phyloP scores from a whole-genome alignment of 306 rosid genomes.

The Psophocarpus tetragonolobus region DNA sequence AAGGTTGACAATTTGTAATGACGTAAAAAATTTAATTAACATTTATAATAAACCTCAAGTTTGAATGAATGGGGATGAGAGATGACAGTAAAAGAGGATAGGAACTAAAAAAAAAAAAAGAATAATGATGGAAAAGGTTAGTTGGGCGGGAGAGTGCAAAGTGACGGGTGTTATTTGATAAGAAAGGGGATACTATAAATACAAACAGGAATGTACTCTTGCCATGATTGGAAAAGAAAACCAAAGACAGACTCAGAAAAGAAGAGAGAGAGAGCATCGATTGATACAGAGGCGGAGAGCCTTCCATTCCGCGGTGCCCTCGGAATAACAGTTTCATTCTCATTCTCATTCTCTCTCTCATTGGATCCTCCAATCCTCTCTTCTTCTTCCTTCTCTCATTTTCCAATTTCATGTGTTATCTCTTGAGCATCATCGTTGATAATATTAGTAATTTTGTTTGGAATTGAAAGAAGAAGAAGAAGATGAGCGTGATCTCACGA shows the following conservation, averaged over 20 bases:
- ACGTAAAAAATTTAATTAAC: too few relatives aligned
- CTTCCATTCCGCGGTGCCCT: neutral
- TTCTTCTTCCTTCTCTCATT: conserved; percentile 8
- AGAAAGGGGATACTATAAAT: neutral
- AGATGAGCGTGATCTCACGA: conserved; percentile 71
- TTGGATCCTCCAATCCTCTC: neutral
- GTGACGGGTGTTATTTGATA: too few relatives aligned
- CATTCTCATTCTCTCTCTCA: neutral
- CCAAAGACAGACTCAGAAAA: neutral
- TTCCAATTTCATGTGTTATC: neutral
- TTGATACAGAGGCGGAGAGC: neutral
- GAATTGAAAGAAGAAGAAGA: neutral
- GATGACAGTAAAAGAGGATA: too few relatives aligned
- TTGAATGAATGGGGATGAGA: too few relatives aligned
- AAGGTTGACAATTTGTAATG: too few relatives aligned
- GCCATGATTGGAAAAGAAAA: neutral
- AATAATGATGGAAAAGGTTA: neutral
- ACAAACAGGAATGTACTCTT: neutral
- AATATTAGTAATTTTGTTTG: neutral
- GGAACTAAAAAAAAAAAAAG: too few relatives aligned
- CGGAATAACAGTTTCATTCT: neutral
- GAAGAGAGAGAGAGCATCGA: neutral
- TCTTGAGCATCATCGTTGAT: neutral
- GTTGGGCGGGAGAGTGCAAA: conserved; percentile 18
- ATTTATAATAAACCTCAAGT: too few relatives aligned